phyloP scores from a whole-genome alignment of 257 asterid species.

The Solanum appendiculatum region DNA sequence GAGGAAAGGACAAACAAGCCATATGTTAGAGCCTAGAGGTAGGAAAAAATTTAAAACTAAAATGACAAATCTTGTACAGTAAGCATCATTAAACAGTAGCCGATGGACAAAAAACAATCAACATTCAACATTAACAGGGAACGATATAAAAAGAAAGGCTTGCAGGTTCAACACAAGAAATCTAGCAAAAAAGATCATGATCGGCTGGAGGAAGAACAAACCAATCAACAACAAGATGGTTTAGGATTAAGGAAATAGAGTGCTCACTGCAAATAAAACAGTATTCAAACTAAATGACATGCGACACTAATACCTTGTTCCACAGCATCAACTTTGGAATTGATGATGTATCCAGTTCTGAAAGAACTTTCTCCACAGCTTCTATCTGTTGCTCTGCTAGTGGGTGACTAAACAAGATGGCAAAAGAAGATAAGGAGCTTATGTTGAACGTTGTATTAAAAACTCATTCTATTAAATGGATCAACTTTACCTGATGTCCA shows the following conservation, averaged over 20 bases:
- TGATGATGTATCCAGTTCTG: conserved; percentile 68
- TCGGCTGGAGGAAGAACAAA: not conserved
- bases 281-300: not conserved
- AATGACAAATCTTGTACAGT: not conserved
- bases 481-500: conserved; percentile 70
- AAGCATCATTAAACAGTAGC: not conserved
- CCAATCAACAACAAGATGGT: not conserved
- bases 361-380: conserved; percentile 92
- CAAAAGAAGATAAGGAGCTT: conserved; percentile 21
- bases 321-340: conserved; percentile 80
- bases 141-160: not conserved
- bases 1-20: not conserved
- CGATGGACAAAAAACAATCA: not conserved
- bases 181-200: not conserved
- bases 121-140: not conserved
- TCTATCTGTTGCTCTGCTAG: conserved; percentile 79
- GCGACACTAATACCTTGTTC: conserved; percentile 63
- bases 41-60: not conserved
- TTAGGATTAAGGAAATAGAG: not conserved
- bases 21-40: no score
- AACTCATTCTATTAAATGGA: not conserved
- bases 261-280: not conserved
- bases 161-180: not conserved
- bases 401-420: conserved; percentile 71
- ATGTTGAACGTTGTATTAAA: not conserved